Percentiles rank a stretch among this genome's conserved stretches.
These are phyloP conservation scores for Penicillium silybi DNA, from an alignment of 495 filamentous ascomycete species.

Conservation along the genomic window DNA sequence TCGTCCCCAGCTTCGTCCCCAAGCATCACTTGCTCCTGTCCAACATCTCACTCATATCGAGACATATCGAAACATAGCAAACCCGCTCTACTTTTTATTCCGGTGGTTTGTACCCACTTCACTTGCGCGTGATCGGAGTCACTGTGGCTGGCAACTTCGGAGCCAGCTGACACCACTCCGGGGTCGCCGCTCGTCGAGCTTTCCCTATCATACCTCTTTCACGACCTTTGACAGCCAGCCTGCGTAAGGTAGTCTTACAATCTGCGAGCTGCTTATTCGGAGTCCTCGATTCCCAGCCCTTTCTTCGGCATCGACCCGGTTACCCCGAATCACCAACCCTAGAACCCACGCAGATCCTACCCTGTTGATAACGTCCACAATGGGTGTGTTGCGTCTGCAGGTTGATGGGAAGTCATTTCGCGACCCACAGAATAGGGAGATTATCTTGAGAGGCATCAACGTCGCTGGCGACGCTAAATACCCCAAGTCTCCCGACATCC, in stretches of 20 bases:
- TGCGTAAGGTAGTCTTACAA: neutral
- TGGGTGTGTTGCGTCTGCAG: slow-evolving; percentile 52
- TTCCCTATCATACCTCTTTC: neutral
- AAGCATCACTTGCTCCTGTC: neutral
- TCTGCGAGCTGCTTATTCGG: neutral
- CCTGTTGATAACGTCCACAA: slow-evolving; percentile 10
- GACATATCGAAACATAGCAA: neutral
- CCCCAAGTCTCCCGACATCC: slow-evolving; percentile 71
- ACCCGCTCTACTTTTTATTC: neutral
- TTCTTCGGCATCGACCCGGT: neutral
- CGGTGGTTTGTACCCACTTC: neutral
- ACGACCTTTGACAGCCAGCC: neutral
- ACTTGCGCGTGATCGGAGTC: neutral
- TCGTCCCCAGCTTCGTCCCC: slow-evolving; percentile 6
- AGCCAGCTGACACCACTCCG: neutral
- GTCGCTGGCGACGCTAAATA: slow-evolving; percentile 65
- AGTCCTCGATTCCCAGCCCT: neutral
- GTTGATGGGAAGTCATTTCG: slow-evolving; percentile 83
- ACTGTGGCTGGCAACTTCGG: neutral
- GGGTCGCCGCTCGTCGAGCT: neutral
- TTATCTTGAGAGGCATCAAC: slow-evolving; percentile 68
- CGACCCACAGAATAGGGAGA: slow-evolving; percentile 62
- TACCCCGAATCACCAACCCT: neutral
- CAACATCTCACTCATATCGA: neutral
- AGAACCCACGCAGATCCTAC: neutral